These are phyloP conservation scores for Aphanomyces invadans DNA, from an alignment of 352 stramenopile species.

Conservation along the genomic window DNA sequence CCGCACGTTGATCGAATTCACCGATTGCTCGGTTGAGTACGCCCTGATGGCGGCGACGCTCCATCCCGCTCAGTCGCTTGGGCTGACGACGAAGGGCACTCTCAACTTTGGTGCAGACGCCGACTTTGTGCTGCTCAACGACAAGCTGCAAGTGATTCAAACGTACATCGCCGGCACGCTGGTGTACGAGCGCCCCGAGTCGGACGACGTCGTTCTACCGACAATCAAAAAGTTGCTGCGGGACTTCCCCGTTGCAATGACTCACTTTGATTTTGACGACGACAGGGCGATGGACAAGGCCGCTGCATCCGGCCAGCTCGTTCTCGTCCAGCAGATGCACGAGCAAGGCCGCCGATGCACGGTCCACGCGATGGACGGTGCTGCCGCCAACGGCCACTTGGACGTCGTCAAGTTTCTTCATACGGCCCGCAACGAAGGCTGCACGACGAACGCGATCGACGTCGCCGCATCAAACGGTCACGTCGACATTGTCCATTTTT, in stretches of 20 bases:
- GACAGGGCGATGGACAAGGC: conserved; percentile 5
- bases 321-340: not conserved
- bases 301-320: not conserved
- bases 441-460: conserved; percentile 33
- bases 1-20: conserved; percentile 71
- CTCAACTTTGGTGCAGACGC: conserved; percentile 66
- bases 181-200: conserved; percentile 34
- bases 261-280: conserved; percentile 13
- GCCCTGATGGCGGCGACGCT: conserved; percentile 65
- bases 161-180: conserved; percentile 71
- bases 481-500: conserved; percentile 30
- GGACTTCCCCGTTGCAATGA: not conserved
- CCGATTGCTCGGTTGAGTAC: conserved; percentile 63
- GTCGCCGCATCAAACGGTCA: conserved; percentile 28
- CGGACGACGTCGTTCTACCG: not conserved
- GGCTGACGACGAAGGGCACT: conserved; percentile 54
- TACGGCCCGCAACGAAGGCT: conserved; percentile 30
- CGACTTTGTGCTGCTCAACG: conserved; percentile 78
- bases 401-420: conserved; percentile 32
- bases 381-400: conserved; percentile 30
- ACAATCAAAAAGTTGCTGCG: not conserved
- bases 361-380: conserved; percentile 32
- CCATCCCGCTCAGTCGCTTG: conserved; percentile 64
- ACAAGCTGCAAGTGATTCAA: conserved; percentile 49
- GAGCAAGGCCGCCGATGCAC: conserved; percentile 17